Conservation (phyloP, 495 filamentous ascomycete species). For the Xylaria curta region DNA sequence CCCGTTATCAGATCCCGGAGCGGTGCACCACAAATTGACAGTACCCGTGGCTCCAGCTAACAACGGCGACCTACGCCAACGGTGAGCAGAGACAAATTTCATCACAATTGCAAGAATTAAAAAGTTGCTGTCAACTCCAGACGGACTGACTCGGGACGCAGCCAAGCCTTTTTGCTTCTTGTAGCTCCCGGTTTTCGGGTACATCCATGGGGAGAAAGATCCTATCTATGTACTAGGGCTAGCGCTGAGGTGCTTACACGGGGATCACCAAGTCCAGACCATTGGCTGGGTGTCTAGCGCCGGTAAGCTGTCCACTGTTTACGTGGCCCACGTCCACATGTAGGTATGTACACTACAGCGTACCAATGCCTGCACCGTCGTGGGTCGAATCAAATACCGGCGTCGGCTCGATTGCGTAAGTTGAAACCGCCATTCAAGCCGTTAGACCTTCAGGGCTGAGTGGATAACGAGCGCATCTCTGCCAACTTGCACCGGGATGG, state of each 20-base stretch:
- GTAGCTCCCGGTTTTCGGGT: conserved; percentile 10
- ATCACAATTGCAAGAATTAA: not conserved
- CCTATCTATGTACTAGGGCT: not conserved
- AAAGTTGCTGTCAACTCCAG: not conserved
- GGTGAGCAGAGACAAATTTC: conserved; percentile 1
- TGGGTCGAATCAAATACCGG: conserved; percentile 21
- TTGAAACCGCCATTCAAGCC: conserved; percentile 25
- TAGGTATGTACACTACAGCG: not conserved
- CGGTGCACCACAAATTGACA: not conserved
- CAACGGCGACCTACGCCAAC: not conserved
- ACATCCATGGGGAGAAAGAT: not conserved
- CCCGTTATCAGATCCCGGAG: conserved; percentile 3
- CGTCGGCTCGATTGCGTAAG: not conserved
- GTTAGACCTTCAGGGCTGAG: not conserved
- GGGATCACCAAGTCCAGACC: not conserved
- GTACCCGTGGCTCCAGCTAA: conserved; percentile 4
- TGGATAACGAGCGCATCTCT: conserved; percentile 10
- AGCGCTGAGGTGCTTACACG: not conserved
- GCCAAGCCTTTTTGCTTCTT: not conserved
- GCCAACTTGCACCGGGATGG: not conserved
- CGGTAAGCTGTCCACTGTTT: conserved; percentile 11
- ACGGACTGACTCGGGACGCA: not conserved
- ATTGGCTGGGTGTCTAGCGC: conserved; percentile 14
- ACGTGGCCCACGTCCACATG: conserved; percentile 19
- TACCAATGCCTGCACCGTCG: conserved; percentile 7